Base-by-base conservation (phyloP, 306 rosid genomes). In the Casuarina glauca region DNA sequence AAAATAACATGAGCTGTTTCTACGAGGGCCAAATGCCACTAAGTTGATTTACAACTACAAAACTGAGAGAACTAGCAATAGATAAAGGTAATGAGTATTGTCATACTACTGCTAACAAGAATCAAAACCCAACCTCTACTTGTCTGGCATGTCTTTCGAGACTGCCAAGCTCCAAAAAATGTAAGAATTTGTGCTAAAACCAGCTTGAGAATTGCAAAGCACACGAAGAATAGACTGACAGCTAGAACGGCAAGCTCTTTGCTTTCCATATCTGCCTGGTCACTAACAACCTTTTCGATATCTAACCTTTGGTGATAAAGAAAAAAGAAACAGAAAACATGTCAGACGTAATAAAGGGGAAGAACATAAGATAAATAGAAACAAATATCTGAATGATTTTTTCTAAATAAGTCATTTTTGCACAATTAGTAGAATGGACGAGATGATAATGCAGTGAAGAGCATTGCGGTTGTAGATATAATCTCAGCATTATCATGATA, bases 241-340 rank as follows among this genome's bases (percentile, higher is more conserved):
- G 85, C 89, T 72, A 93, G 82, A 38, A 91, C 88, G 0, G 92
- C 90, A 42, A 91, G 91, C 83, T 90, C 96, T 82, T 85, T 93
- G 54, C 78, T 84, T 84, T 91, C 96, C 39, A 84, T 74, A 68
- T 76, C 82, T 49, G 85, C 90, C 79, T 93, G 93, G 78, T 88
- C 86, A n/a, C 81, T 82, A 11, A 70, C 85, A 41, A 87, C 71
- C 80, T 85, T 90, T 39, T 74, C 81, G 67, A 91, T 80, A 49
- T 93, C 90, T 73, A 76, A 74, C 84, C 98, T 93, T 93, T 82
- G 60, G 70, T 5, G 17, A 52, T 78, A 68, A 17, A 52, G 49
- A 48, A 17, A 83, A 73, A 2, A 55, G 52, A 63, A 39, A 41
- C 42, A 70, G 64, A 62, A 42, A 26, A 9, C 43, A 69, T 70